Evolutionary conservation across 805 yeast species (phyloP).

Genomic region (Schwanniomyces yamadae): DNA sequence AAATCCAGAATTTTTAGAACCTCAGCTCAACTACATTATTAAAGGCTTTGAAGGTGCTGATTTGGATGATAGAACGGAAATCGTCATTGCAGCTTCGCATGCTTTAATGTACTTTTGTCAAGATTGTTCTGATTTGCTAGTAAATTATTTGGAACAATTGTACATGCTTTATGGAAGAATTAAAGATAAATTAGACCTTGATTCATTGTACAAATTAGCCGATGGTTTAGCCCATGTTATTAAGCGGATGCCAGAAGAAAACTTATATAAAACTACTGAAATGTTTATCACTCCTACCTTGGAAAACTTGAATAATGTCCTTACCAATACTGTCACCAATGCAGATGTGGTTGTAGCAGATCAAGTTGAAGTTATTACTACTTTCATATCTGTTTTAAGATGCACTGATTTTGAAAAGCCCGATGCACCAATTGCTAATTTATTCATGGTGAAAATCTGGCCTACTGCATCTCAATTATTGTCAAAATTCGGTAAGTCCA

Average conservation of each 20-base stretch:
- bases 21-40: constrained; percentile 81
- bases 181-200: constrained; percentile 54
- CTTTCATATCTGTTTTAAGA: constrained; percentile 56
- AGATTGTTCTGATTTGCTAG: constrained; percentile 73
- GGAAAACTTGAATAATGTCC: constrained; percentile 37
- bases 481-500: constrained; percentile 54
- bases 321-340: constrained; percentile 19
- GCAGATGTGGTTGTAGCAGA: constrained; percentile 57
- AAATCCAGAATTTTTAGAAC: constrained; percentile 79
- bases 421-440: constrained; percentile 51
- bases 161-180: constrained; percentile 65
- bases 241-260: constrained; percentile 54
- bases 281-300: constrained; percentile 70
- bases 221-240: constrained; percentile 90
- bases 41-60: constrained; percentile 54
- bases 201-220: constrained; percentile 73
- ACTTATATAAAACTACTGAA: constrained; percentile 51
- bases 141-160: constrained; percentile 70
- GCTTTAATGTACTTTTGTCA: constrained; percentile 93
- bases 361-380: constrained; percentile 65
- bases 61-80: constrained; percentile 36
- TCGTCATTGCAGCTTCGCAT: constrained; percentile 83
- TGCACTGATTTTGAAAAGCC: constrained; percentile 40
- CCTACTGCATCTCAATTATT: constrained; percentile 54
- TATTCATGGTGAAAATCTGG: constrained; percentile 55